Evolutionary conservation across 495 filamentous ascomycete genomes (phyloP).

Genomic region (Monascus purpureus): DNA sequence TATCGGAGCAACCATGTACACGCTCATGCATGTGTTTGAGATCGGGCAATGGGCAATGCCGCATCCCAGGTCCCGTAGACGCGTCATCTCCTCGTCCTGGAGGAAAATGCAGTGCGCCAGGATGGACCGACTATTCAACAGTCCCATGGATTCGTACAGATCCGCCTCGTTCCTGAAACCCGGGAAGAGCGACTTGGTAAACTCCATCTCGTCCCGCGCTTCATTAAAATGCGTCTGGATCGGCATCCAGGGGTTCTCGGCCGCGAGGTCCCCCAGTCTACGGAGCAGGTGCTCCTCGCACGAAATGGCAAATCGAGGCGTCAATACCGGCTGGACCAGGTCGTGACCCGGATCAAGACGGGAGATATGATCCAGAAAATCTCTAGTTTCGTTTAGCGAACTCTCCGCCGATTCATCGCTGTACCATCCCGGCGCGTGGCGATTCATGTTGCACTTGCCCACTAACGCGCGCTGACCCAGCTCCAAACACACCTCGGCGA

Average conservation of each 20-base stretch:
- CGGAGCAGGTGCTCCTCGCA: constrained; percentile 38
- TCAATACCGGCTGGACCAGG: constrained; percentile 43
- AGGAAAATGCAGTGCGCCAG: constrained; percentile 52
- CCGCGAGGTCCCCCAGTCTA: constrained; percentile 37
- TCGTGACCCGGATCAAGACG: constrained; percentile 15
- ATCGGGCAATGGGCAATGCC: constrained; percentile 52
- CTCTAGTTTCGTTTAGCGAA: constrained; percentile 37
- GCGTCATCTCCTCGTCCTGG: constrained; percentile 36
- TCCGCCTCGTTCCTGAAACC: constrained; percentile 37
- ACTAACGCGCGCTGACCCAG: constrained; percentile 50
- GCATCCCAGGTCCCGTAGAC: constrained; percentile 32
- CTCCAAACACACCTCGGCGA: constrained; percentile 41
- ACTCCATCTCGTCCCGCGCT: constrained; percentile 38
- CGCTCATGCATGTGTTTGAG: constrained; percentile 47
- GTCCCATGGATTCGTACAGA: constrained; percentile 36
- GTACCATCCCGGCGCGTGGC: constrained; percentile 46
- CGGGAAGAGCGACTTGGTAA: constrained; percentile 39
- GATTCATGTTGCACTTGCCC: constrained; percentile 54
- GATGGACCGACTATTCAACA: constrained; percentile 41
- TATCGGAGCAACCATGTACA: constrained; percentile 47
- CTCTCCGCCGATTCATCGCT: constrained; percentile 32
- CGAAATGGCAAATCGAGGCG: constrained; percentile 49
- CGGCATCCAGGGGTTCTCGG: constrained; percentile 34
- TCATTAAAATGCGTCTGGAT: constrained; percentile 58
- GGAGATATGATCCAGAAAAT: constrained; percentile 35